phyloP scores from a whole-genome alignment of 192 early-diverging fungal species.

The Backusella parvicylindrica region DNA sequence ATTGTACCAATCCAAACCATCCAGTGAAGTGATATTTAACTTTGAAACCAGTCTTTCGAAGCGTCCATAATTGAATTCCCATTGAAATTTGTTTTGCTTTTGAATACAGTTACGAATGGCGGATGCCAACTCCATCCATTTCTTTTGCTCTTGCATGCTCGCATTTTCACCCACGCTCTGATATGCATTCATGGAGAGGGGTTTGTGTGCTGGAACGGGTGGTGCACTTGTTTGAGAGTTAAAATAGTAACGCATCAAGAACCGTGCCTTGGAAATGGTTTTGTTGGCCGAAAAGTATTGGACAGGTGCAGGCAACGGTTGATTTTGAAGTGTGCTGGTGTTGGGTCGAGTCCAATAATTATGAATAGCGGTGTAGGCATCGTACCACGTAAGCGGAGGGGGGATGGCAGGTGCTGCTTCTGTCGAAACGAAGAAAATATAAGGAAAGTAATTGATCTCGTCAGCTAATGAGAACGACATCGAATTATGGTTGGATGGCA shows the following conservation, averaged over 20 bases:
- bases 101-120: background rate
- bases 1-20: conserved; percentile 1
- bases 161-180: background rate
- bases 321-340: background rate
- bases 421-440: background rate
- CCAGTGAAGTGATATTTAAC: background rate
- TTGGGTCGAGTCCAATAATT: conserved; percentile 12
- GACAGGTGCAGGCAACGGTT: background rate
- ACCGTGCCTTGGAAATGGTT: background rate
- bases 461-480: background rate
- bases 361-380: conserved; percentile 3
- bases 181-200: background rate
- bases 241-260: conserved; percentile 11
- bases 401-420: background rate
- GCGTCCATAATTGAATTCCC: background rate
- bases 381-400: background rate
- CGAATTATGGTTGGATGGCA: background rate
- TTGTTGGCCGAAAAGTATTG: conserved; percentile 6
- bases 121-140: conserved; percentile 11
- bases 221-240: background rate
- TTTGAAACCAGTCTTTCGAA: background rate
- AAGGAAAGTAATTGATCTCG: conserved; percentile 4
- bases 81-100: background rate
- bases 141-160: background rate
- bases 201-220: background rate